Evolutionary conservation across 768 basidiomycete genomes (phyloP), one percentile per base, ranked within the genome.

Genomic region (Mycena metata): DNA sequence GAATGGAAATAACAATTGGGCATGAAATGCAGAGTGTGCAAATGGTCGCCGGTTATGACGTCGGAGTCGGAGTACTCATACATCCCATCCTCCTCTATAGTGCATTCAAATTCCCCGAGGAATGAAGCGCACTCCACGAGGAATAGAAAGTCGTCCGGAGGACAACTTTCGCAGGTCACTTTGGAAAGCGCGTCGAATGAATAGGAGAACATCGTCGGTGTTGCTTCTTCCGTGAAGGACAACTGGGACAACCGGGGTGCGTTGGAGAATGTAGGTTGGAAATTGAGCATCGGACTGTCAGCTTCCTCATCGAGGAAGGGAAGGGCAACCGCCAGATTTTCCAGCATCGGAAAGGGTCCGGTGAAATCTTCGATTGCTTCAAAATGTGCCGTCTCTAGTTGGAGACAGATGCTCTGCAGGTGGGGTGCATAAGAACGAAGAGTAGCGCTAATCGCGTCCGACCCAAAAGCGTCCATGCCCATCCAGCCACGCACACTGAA

Each of bases 271-370:
- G 56, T 23, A 30, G 3, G 3, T 6, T 30, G 30, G 30, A 30
- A 30, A 30, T 30, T 30, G 3, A 30, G 30, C 30, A 30, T 30
- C 30, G 3, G 30, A 6, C 6, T 30, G 30, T 33, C 50, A 19
- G 4, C 19, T 9, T 46, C 51, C 10, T n/a, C 23, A 2, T 43
- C 42, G 2, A 21, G 39, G 17, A 33, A 63, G 11, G 61, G 61
- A 21, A 63, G 51, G 3, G 30, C n/a, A 39, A 56, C 35, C 5
- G 15, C 33, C 2, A 63, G 41, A 8, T 54, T 33, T 8, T 54
- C 17, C 21, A 63, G 61, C 10, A 63, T 19, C 7, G 62, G 45
- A 35, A 64, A 64, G 13, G 45, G 54, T 11, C 51, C 62, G 6
- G 46, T 47, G 12, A 30, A 30, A 30, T n/a, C 45, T 10, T 4